phyloP scores from a whole-genome alignment of 352 stramenopile species.

The Phytophthora aleatoria region DNA sequence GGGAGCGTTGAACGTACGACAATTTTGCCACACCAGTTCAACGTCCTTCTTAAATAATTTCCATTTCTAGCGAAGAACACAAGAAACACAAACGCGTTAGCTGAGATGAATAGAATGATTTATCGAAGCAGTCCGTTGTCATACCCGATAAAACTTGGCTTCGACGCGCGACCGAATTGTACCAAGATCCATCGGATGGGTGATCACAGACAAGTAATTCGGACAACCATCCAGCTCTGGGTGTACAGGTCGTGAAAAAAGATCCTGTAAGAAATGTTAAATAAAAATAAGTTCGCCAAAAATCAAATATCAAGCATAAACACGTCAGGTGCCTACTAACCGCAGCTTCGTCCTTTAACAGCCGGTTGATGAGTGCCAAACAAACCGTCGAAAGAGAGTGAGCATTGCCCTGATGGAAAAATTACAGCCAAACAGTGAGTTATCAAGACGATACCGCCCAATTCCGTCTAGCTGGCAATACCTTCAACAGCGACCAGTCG shows the following conservation, averaged over 20 bases:
- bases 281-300: conserved; percentile 10
- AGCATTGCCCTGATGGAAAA: conserved; percentile 27
- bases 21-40: conserved; percentile 86
- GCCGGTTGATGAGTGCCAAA: conserved; percentile 54
- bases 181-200: conserved; percentile 86
- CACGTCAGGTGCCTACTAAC: conserved; percentile 32
- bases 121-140: background rate
- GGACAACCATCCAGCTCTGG: conserved; percentile 81
- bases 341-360: conserved; percentile 79
- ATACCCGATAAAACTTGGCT: conserved; percentile 70
- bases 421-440: background rate
- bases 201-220: conserved; percentile 84
- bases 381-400: conserved; percentile 60
- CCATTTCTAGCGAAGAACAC: conserved; percentile 53
- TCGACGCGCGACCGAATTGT: conserved; percentile 75
- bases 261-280: conserved; percentile 41
- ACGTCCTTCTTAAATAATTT: conserved; percentile 81
- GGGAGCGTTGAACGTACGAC: conserved; percentile 74
- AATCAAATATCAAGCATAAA: conserved; percentile 4
- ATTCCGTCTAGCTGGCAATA: conserved; percentile 3
- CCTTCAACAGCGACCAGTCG: conserved; percentile 68
- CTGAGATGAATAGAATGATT: background rate
- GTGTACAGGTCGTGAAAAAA: conserved; percentile 87
- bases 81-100: conserved; percentile 23
- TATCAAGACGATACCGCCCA: background rate